phyloP scores from a whole-genome alignment of 176 grass and related monocot genomes.

The Raddia guianensis region DNA sequence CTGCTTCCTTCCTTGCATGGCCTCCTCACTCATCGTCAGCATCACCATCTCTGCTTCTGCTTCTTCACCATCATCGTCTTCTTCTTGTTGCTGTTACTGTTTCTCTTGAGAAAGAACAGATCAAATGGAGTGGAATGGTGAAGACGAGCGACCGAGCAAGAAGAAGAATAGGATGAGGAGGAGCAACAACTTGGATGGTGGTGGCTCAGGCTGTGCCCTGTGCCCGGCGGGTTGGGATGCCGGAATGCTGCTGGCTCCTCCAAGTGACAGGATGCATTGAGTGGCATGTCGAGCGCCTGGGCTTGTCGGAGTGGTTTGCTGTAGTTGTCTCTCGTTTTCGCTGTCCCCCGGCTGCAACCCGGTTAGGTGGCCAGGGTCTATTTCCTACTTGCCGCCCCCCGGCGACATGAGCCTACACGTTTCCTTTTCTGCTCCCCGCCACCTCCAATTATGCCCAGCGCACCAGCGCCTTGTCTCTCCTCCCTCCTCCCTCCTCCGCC shows the following conservation, averaged over 20 bases:
- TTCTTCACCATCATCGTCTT: neutral
- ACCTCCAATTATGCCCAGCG: neutral
- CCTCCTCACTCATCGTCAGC: neutral
- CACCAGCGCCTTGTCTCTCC: neutral
- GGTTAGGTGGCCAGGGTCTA: slow-evolving; percentile 55
- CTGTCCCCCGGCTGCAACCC: slow-evolving; percentile 64
- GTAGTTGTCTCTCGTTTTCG: slow-evolving; percentile 66
- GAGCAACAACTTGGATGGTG: slow-evolving; percentile 10
- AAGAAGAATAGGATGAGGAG: neutral
- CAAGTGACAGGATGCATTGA: slow-evolving; percentile 52
- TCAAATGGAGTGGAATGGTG: neutral
- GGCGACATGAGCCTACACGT: slow-evolving; percentile 35
- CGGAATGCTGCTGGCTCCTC: slow-evolving; percentile 36
- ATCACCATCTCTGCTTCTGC: too few relatives aligned
- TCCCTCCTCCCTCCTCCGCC: neutral
- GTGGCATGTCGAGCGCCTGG: slow-evolving; percentile 57
- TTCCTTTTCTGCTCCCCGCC: slow-evolving; percentile 46
- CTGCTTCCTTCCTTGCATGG: neutral
- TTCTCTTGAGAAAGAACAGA: neutral
- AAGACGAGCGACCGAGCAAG: neutral
- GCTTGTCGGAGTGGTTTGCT: slow-evolving; percentile 60
- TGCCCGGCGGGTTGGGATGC: slow-evolving; percentile 24
- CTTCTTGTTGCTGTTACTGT: too few relatives aligned
- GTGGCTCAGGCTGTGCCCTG: neutral
- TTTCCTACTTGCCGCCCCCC: slow-evolving; percentile 20